phyloP scores from a whole-genome alignment of 805 yeast genomes.

The Candida ovalis region DNA sequence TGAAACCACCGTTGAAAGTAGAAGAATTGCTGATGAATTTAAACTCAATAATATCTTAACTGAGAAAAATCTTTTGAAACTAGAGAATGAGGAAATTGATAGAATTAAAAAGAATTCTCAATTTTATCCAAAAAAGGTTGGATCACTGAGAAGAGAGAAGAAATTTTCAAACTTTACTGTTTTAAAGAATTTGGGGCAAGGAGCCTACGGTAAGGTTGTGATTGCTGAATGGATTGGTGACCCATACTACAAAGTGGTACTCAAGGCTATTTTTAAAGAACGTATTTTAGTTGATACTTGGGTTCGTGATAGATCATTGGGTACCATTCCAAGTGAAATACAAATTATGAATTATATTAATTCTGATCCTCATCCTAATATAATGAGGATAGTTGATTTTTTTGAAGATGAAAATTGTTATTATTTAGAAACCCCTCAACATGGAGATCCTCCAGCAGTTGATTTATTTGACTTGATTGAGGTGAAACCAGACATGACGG shows the following conservation, averaged over 20 bases:
- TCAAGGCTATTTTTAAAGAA: conserved; percentile 88
- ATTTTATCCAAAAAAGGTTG: conserved; percentile 56
- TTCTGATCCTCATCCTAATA: conserved; percentile 78
- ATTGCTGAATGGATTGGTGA: conserved; percentile 67
- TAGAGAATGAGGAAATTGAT: conserved; percentile 44
- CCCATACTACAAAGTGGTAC: conserved; percentile 61
- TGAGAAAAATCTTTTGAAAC: conserved; percentile 40
- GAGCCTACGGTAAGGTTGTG: conserved; percentile 94
- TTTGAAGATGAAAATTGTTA: conserved; percentile 90
- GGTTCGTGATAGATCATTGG: conserved; percentile 88
- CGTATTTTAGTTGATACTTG: conserved; percentile 94
- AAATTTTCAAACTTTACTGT: conserved; percentile 67
- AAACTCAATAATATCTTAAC: conserved; percentile 25
- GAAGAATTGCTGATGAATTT: conserved; percentile 12
- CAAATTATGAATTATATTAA: conserved; percentile 85
- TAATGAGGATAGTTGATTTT: conserved; percentile 80
- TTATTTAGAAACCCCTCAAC: conserved; percentile 87
- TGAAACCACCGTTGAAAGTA: conserved; percentile 7
- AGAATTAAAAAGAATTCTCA: conserved; percentile 34
- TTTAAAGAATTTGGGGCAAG: conserved; percentile 84
- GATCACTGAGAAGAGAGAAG: conserved; percentile 66
- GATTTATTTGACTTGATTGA: conserved; percentile 93
- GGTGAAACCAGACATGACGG: conserved; percentile 75
- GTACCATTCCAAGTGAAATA: conserved; percentile 95
- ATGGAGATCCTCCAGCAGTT: conserved; percentile 85